Evolutionary conservation across 2,329 filamentous ascomycete genomes (phyloP).

Genomic region (Bipolaris bicolor): DNA sequence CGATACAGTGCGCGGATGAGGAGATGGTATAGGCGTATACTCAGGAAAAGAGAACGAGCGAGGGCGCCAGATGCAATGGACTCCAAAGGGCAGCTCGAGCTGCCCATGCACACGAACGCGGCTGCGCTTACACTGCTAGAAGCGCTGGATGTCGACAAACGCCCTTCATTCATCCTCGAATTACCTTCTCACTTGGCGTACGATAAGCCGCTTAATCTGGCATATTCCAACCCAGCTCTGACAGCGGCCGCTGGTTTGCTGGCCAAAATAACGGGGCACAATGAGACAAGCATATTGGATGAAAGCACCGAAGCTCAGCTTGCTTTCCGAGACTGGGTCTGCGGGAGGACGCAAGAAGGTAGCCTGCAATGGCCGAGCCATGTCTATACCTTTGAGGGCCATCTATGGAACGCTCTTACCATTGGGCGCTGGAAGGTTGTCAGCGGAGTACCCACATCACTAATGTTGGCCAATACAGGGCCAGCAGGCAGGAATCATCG

Average conservation of each 20-base stretch:
- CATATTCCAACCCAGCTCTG: slow-evolving; percentile 38
- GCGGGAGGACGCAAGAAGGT: slow-evolving; percentile 15
- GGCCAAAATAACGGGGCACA: slow-evolving; percentile 25
- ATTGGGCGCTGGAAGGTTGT: slow-evolving; percentile 36
- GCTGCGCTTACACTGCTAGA: slow-evolving; percentile 25
- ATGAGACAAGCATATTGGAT: slow-evolving; percentile 20
- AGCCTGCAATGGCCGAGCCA: slow-evolving; percentile 20
- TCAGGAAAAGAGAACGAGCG: background rate
- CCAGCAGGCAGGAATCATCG: slow-evolving; percentile 6
- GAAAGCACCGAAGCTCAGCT: slow-evolving; percentile 23
- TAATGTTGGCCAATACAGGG: slow-evolving; percentile 18
- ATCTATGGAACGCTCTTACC: slow-evolving; percentile 35
- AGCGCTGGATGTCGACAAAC: slow-evolving; percentile 32
- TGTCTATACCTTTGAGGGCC: slow-evolving; percentile 33
- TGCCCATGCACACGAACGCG: slow-evolving; percentile 9
- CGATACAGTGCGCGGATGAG: background rate
- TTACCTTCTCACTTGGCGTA: slow-evolving; percentile 9
- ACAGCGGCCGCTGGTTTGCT: slow-evolving; percentile 22
- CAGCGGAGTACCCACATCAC: slow-evolving; percentile 31
- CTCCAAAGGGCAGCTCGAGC: slow-evolving; percentile 6
- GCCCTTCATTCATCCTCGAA: slow-evolving; percentile 34
- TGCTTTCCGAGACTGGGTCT: slow-evolving; percentile 39
- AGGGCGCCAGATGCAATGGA: slow-evolving; percentile 7
- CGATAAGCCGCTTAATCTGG: slow-evolving; percentile 22
- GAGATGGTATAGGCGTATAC: background rate